Percentiles rank a stretch among this genome's conserved stretches.
phyloP scores from a whole-genome alignment of 1,284 basidiomycete species.

The Cutaneotrichosporon curvatum region DNA sequence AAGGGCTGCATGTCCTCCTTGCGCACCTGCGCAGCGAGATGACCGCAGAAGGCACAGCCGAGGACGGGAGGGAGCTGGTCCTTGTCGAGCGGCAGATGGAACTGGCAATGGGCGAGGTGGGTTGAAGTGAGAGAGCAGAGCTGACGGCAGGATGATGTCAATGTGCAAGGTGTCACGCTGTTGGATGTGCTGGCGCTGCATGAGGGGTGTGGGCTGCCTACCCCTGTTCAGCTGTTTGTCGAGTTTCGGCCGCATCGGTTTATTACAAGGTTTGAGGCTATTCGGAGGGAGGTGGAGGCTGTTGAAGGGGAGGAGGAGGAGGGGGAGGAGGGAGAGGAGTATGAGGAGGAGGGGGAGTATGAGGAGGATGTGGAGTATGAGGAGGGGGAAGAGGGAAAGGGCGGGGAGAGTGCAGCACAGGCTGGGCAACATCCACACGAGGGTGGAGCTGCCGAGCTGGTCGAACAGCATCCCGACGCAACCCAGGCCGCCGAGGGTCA shows the following conservation, averaged over 20 bases:
- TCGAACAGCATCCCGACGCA: conserved; percentile 3
- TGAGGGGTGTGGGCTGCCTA: conserved; percentile 33
- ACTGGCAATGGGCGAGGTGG: conserved; percentile 67
- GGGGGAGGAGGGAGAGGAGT: conserved; percentile 55
- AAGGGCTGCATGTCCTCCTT: conserved; percentile 25
- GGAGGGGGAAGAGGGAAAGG: background rate
- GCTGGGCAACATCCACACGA: conserved; percentile 1
- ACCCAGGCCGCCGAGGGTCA: conserved; percentile 7
- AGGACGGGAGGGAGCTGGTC: conserved; percentile 24
- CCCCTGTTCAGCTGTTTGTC: conserved; percentile 35
- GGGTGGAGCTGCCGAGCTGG: conserved; percentile 4
- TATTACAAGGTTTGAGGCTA: conserved; percentile 38
- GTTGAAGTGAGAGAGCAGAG: conserved; percentile 11
- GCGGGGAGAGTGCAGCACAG: conserved; percentile 4
- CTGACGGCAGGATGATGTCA: conserved; percentile 33
- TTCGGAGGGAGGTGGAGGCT: conserved; percentile 43
- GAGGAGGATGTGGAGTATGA: background rate
- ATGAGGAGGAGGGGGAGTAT: conserved; percentile 43
- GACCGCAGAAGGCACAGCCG: conserved; percentile 14
- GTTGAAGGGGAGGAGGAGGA: conserved; percentile 52
- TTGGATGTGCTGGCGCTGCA: conserved; percentile 34
- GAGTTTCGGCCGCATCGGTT: conserved; percentile 32
- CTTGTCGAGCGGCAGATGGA: conserved; percentile 41
- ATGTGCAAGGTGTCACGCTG: conserved; percentile 33
- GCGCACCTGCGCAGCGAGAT: conserved; percentile 24